Conservation (phyloP, 2,329 filamentous ascomycete genomes). For the Westerdykella sp. region DNA sequence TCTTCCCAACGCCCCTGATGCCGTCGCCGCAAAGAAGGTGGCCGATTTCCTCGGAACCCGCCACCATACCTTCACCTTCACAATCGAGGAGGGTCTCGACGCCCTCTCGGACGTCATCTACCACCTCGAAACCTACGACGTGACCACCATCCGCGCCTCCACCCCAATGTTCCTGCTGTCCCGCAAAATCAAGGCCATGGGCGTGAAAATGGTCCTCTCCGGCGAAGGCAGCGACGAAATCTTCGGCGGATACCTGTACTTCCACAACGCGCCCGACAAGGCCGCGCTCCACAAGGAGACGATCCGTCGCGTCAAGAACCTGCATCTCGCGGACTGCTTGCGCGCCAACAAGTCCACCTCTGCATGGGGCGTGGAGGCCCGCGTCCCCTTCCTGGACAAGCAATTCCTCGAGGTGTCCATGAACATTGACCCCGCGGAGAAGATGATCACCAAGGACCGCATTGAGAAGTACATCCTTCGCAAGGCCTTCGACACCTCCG, state of each 20-base stretch:
- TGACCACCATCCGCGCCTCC: slow-evolving; percentile 95
- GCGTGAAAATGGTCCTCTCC: slow-evolving; percentile 98
- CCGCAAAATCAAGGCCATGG: slow-evolving; percentile 99
- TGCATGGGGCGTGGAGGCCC: slow-evolving; percentile 95
- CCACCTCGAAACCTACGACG: slow-evolving; percentile 96
- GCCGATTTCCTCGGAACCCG: slow-evolving; percentile 96
- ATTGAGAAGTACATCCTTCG: slow-evolving; percentile 98
- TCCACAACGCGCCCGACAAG: slow-evolving; percentile 88
- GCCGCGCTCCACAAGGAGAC: slow-evolving; percentile 94
- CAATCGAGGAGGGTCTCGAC: slow-evolving; percentile 93
- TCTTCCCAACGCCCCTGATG: slow-evolving; percentile 86
- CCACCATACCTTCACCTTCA: slow-evolving; percentile 98
- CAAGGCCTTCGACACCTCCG: slow-evolving; percentile 91
- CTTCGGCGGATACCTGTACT: slow-evolving; percentile 97
- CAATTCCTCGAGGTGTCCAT: slow-evolving; percentile 88
- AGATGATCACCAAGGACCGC: slow-evolving; percentile 84
- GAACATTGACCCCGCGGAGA: slow-evolving; percentile 89
- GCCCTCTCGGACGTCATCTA: slow-evolving; percentile 96
- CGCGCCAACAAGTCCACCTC: slow-evolving; percentile 98
- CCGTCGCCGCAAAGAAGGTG: slow-evolving; percentile 83
- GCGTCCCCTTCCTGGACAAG: slow-evolving; percentile 97
- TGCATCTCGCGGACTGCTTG: slow-evolving; percentile 92
- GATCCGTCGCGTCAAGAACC: slow-evolving; percentile 88
- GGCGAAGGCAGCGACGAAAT: slow-evolving; percentile 98
- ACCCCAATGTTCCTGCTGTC: slow-evolving; percentile 98